Percentiles rank a stretch among this genome's conserved stretches.
Conservation (phyloP, 768 basidiomycete species). For the Strobilomyces echinocephalus region DNA sequence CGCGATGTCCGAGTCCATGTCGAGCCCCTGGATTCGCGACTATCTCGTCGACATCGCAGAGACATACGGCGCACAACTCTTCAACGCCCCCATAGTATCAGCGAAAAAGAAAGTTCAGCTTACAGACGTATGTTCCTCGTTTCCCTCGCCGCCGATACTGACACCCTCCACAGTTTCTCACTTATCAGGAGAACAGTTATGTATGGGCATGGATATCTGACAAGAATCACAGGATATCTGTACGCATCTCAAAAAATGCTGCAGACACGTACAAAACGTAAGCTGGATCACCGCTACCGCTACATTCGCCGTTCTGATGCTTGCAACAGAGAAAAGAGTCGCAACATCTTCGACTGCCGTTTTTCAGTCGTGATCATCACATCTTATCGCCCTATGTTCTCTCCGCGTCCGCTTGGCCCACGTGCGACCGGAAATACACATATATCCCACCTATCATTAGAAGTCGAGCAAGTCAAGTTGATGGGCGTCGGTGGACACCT, state of each 20-base stretch:
- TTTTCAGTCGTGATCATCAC: conserved; percentile 46
- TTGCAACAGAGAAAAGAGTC: conserved; percentile 20
- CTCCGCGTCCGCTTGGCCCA: conserved; percentile 45
- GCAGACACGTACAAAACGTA: conserved; percentile 40
- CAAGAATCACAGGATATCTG: conserved; percentile 44
- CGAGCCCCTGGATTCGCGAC: conserved; percentile 51
- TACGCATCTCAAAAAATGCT: conserved; percentile 53
- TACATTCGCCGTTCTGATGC: conserved; percentile 2
- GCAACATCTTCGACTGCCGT: conserved; percentile 42
- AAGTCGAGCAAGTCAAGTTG: conserved; percentile 41
- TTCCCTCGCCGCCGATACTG: background rate
- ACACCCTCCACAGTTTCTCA: conserved; percentile 48
- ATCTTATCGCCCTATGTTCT: conserved; percentile 47
- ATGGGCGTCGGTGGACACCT: conserved; percentile 39
- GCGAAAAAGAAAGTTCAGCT: conserved; percentile 56
- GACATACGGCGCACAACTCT: conserved; percentile 44
- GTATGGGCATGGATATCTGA: conserved; percentile 68
- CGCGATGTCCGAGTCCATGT: conserved; percentile 37
- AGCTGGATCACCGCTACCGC: conserved; percentile 15
- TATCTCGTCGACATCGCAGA: conserved; percentile 51
- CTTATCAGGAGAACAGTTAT: conserved; percentile 41
- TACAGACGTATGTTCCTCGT: conserved; percentile 40
- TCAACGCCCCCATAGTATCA: conserved; percentile 8
- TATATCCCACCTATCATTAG: conserved; percentile 46
- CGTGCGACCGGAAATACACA: conserved; percentile 36